Evolutionary conservation across 148 eudicot species (phyloP).

Genomic region (Rhododendron simsii): DNA sequence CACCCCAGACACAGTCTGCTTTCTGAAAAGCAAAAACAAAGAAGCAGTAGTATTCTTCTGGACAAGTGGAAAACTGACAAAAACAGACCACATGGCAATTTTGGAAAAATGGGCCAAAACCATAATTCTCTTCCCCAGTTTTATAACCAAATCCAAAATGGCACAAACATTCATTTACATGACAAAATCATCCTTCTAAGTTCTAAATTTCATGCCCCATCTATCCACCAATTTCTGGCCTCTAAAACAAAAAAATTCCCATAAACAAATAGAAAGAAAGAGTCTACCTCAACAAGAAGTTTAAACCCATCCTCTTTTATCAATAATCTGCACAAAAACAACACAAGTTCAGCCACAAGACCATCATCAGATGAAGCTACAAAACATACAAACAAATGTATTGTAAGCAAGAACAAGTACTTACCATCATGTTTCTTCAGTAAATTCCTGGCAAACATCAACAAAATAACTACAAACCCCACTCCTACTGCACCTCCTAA

Average conservation of each 20-base stretch:
- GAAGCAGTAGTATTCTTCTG: slow-evolving; percentile 4
- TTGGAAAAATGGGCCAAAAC: slow-evolving; percentile 24
- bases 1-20: background rate
- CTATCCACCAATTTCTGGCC: background rate
- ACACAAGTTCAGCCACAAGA: slow-evolving; percentile 13
- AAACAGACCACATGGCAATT: slow-evolving; percentile 43
- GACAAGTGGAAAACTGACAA: slow-evolving; percentile 24
- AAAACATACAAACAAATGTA: background rate
- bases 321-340: slow-evolving; percentile 58
- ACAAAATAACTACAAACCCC: slow-evolving; percentile 69
- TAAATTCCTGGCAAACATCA: slow-evolving; percentile 66
- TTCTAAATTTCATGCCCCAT: background rate
- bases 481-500: slow-evolving; percentile 93
- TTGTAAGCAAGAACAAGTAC: slow-evolving; percentile 1
- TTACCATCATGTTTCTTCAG: slow-evolving; percentile 88
- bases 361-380: slow-evolving; percentile 1
- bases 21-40: slow-evolving; percentile 12
- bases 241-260: slow-evolving; percentile 11
- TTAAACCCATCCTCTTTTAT: slow-evolving; percentile 27
- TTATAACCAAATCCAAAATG: slow-evolving; percentile 11
- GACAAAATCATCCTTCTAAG: background rate
- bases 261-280: slow-evolving; percentile 19
- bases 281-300: slow-evolving; percentile 30
- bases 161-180: slow-evolving; percentile 13
- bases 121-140: background rate